Percentiles rank a stretch among this genome's conserved stretches.
Conservation (phyloP, 2,329 filamentous ascomycete genomes). For the Apiospora rasikravindrae region DNA sequence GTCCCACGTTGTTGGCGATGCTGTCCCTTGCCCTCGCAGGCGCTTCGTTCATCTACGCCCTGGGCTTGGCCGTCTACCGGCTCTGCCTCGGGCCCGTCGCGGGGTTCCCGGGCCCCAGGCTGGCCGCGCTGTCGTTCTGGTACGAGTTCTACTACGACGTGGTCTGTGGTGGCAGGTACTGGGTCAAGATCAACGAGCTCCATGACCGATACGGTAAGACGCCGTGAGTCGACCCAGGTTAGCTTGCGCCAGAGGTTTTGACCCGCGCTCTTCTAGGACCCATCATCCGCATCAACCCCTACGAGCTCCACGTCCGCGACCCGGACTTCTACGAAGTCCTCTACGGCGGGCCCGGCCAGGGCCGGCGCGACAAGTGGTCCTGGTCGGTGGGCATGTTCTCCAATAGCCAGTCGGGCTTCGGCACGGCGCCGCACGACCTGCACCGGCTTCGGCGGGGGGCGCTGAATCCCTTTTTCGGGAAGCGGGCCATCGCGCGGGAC, state of each 20-base stretch:
- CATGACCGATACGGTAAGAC: neutral
- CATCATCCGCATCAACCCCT: slow-evolving; percentile 23
- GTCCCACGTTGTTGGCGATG: too few relatives aligned
- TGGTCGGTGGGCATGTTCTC: slow-evolving; percentile 12
- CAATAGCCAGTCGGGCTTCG: neutral
- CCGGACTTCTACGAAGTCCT: slow-evolving; percentile 20
- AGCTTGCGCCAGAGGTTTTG: too few relatives aligned
- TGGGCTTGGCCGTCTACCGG: neutral
- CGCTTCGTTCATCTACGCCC: neutral
- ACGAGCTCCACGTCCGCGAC: slow-evolving; percentile 23
- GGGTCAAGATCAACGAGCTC: neutral
- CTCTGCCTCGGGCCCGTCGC: neutral
- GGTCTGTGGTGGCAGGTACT: neutral
- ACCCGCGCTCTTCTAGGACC: neutral
- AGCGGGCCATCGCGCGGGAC: slow-evolving; percentile 35
- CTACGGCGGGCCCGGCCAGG: slow-evolving; percentile 19
- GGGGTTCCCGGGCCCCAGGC: neutral
- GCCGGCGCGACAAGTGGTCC: slow-evolving; percentile 22
- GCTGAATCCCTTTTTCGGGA: slow-evolving; percentile 40
- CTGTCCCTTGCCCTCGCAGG: neutral
- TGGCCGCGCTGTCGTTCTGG: slow-evolving; percentile 23
- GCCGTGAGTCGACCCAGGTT: too few relatives aligned
- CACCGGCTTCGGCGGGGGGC: slow-evolving; percentile 9
- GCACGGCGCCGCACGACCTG: slow-evolving; percentile 16
- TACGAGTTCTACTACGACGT: slow-evolving; percentile 43